Base-by-base conservation (phyloP, 2,329 filamentous ascomycete species). In the Rutstroemia sp. region DNA sequence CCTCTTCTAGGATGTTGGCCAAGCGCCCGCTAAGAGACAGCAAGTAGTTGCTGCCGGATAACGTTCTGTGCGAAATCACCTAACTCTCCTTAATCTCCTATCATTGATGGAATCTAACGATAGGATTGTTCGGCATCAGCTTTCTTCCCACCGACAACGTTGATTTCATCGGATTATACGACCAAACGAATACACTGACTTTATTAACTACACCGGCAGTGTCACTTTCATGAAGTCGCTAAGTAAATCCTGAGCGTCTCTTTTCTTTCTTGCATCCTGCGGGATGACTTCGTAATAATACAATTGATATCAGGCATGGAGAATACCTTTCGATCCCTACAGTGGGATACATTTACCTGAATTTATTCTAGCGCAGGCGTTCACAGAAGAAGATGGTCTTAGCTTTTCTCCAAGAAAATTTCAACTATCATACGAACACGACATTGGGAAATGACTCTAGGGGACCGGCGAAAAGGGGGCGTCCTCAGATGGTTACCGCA, bases 21-120 rank as follows among this genome's bases (percentile, higher is more conserved):
- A 64, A 46, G 58, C 60, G 45, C 57, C 67, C 37, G 57, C 66
- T 38, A 70, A 70, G 61, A 66, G 68, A 63, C 68, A 68, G 57
- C 67, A 70, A 46, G 67, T 67, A 42, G 64, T 61, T 50, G 64
- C 65, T 50, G 62, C 61, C 48, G 66, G 66, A 59, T 68, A 62
- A 60, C 17, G 10, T 57, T 60, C 58, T 66, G 66, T 70, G 66
- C 62, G 65, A 64, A 60, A 53, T 54, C 39, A 58, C 45, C 54
- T 46, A 56, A 42, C 41, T 57, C 54, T 57, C 57, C 41, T 54
- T 61, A 12, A 57, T 56, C 58, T 63, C 57, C 56, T 60, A 49
- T 56, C 55, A 57, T 65, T 67, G 62, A 65, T 59, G 58, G 57
- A 58, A 62, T 67, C 65, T 68, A 68, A 69, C 58, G 60, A 57